Percentiles rank a stretch among this genome's conserved stretches.
phyloP scores from a whole-genome alignment of 208 protist species.

The Naegleria gruberi region DNA sequence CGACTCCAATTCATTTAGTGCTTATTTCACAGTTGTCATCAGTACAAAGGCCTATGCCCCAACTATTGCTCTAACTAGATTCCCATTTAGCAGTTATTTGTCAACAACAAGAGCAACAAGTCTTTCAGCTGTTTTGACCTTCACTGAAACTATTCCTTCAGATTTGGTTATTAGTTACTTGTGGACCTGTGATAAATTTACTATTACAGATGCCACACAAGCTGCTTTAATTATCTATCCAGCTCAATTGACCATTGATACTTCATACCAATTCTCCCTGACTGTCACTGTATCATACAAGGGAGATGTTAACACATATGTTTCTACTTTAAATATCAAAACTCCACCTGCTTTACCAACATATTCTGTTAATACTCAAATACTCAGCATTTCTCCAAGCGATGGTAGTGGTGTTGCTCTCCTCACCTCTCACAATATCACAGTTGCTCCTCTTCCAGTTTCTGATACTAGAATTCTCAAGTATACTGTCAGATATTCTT shows the following conservation, averaged over 20 bases:
- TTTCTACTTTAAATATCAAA: background rate
- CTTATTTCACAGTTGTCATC: background rate
- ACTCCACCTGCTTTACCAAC: background rate
- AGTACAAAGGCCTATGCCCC: background rate
- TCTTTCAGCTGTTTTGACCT: background rate
- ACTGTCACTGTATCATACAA: background rate
- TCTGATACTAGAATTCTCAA: background rate
- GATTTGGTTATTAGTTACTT: background rate
- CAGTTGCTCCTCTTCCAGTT: background rate
- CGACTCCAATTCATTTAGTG: background rate
- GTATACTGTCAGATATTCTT: background rate
- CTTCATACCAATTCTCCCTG: too few relatives aligned
- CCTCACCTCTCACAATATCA: background rate
- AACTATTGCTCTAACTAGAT: background rate
- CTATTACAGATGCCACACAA: too few relatives aligned
- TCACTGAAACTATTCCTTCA: background rate
- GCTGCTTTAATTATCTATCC: too few relatives aligned
- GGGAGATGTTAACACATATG: background rate
- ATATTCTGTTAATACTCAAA: background rate
- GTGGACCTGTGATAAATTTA: too few relatives aligned
- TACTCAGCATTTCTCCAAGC: background rate
- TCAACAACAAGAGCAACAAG: background rate
- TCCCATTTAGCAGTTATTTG: background rate
- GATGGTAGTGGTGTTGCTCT: background rate
- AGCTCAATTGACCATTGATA: too few relatives aligned